These are phyloP conservation scores for Salix brachista DNA, from an alignment of 345 rosid genomes.

Conservation along the genomic window DNA sequence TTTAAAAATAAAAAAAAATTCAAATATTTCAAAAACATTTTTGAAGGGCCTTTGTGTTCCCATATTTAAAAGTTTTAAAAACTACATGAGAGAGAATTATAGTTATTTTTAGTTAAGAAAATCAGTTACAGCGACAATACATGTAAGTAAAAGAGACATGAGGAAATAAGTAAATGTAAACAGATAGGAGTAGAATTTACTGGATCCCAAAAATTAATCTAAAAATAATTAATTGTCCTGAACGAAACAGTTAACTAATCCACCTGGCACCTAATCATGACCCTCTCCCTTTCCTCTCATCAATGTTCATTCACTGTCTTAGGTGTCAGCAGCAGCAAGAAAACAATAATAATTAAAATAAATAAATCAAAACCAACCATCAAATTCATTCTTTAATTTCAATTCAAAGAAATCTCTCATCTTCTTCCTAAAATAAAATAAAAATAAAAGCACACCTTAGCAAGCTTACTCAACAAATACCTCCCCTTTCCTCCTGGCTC, in stretches of 20 bases:
- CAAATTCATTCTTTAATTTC: constrained; percentile 22
- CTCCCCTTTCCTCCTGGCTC: neutral
- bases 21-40: too few relatives aligned
- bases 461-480: constrained; percentile 4
- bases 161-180: neutral
- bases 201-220: neutral
- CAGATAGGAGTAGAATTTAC: neutral
- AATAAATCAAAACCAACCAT: neutral
- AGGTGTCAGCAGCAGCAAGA: neutral
- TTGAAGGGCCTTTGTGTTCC: too few relatives aligned
- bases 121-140: neutral
- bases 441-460: neutral
- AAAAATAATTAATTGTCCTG: constrained; percentile 1
- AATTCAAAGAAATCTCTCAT: constrained; percentile 27
- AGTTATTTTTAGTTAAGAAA: neutral
- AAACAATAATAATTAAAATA: neutral
- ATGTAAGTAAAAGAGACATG: neutral
- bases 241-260: neutral
- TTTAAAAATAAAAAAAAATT: too few relatives aligned
- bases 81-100: too few relatives aligned
- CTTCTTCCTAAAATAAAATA: constrained; percentile 11
- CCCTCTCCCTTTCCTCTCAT: neutral
- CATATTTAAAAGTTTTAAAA: too few relatives aligned
- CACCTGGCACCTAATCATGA: constrained; percentile 13
- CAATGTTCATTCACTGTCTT: neutral